These are phyloP conservation scores for Dendrothele bispora DNA, from an alignment of 768 basidiomycete species.

Conservation along the genomic window DNA sequence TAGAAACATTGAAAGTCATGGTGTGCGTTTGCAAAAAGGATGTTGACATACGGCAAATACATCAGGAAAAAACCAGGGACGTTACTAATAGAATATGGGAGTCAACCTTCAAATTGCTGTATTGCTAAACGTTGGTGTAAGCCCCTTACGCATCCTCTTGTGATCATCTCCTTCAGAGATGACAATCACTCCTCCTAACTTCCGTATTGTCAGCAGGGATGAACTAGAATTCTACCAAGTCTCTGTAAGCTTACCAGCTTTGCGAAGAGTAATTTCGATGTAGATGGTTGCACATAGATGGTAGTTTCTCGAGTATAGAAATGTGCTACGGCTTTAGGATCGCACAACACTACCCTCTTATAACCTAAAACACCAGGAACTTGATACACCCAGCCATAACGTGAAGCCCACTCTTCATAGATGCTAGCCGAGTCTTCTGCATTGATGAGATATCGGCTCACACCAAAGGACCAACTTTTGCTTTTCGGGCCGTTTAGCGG, in stretches of 20 bases:
- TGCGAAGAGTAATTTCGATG: constrained; percentile 34
- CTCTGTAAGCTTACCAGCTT: constrained; percentile 39
- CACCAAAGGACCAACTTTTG: neutral
- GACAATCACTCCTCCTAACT: constrained; percentile 30
- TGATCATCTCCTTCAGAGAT: constrained; percentile 34
- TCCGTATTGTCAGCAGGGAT: neutral
- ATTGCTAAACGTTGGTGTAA: constrained; percentile 54
- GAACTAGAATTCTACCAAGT: no score
- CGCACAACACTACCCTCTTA: constrained; percentile 36
- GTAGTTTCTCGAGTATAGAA: constrained; percentile 51
- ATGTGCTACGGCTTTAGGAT: constrained; percentile 54
- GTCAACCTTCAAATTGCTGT: constrained; percentile 47
- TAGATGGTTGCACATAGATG: constrained; percentile 41
- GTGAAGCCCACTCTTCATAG: constrained; percentile 45
- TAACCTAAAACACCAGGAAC: constrained; percentile 38
- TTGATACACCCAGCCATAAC: constrained; percentile 47
- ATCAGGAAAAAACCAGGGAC: constrained; percentile 39
- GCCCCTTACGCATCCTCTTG: constrained; percentile 45
- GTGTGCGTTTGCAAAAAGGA: constrained; percentile 1
- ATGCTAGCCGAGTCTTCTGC: constrained; percentile 15
- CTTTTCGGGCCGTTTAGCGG: neutral
- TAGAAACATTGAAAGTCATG: constrained; percentile 14
- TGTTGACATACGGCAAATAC: constrained; percentile 27
- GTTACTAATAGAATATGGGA: constrained; percentile 48
- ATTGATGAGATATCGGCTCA: neutral